These are phyloP conservation scores for Nitzschia palea DNA, from an alignment of 108 stramenopile species.

Conservation along the genomic window DNA sequence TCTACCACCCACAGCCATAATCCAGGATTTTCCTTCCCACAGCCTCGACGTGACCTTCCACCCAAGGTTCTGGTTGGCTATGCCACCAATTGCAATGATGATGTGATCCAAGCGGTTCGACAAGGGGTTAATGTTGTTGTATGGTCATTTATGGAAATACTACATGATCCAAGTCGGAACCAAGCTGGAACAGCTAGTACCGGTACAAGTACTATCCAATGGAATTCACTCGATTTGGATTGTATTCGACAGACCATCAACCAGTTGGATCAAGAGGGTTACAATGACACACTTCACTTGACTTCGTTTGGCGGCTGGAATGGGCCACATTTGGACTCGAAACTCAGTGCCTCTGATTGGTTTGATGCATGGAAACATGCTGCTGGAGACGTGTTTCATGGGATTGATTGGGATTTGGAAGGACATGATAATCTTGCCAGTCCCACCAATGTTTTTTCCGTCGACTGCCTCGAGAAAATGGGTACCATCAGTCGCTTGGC, in stretches of 20 bases:
- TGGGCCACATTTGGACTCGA: slow-evolving; percentile 59
- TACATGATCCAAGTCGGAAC: neutral
- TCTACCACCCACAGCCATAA: neutral
- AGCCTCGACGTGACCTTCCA: slow-evolving; percentile 20
- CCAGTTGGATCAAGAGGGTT: slow-evolving; percentile 28
- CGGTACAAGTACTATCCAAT: neutral
- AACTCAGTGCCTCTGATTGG: slow-evolving; percentile 39
- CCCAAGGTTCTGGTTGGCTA: slow-evolving; percentile 46
- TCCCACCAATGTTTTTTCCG: slow-evolving; percentile 49
- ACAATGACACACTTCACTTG: slow-evolving; percentile 52
- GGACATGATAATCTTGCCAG: slow-evolving; percentile 61
- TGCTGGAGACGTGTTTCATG: slow-evolving; percentile 62
- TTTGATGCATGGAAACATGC: slow-evolving; percentile 39
- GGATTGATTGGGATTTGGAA: slow-evolving; percentile 89
- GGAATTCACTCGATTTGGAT: slow-evolving; percentile 37
- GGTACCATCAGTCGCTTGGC: slow-evolving; percentile 51
- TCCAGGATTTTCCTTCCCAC: neutral
- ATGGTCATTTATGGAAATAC: slow-evolving; percentile 63
- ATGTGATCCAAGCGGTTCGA: slow-evolving; percentile 45
- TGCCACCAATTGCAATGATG: slow-evolving; percentile 32
- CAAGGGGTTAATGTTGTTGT: slow-evolving; percentile 72
- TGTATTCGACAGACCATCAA: slow-evolving; percentile 34
- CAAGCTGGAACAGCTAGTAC: neutral
- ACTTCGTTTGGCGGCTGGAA: slow-evolving; percentile 85
- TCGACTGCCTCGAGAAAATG: slow-evolving; percentile 61